Evolutionary conservation across 148 eudicot genomes (phyloP).

Genomic region (Vaccinium myrtillus): DNA sequence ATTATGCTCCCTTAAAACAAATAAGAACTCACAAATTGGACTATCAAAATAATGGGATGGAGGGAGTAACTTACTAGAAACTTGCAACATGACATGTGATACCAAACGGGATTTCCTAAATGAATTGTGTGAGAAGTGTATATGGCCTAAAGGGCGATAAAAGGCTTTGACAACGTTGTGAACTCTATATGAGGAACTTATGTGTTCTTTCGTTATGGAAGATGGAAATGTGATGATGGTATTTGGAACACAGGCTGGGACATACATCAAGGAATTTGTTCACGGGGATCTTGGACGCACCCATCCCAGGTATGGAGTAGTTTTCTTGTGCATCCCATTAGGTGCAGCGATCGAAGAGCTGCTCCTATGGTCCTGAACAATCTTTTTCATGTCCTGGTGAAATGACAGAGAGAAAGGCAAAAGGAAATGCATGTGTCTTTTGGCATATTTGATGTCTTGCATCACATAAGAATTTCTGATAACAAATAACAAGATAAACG

Average conservation of each 20-base stretch:
- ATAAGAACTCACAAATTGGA: too few relatives aligned
- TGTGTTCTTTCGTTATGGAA: background rate
- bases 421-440: background rate
- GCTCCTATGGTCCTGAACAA: background rate
- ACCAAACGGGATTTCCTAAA: background rate
- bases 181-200: background rate
- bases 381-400: background rate
- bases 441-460: background rate
- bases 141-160: background rate
- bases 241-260: slow-evolving; percentile 72
- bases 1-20: too few relatives aligned
- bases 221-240: background rate
- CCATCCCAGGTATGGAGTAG: slow-evolving; percentile 69
- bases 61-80: background rate
- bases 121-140: background rate
- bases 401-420: background rate
- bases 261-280: slow-evolving; percentile 96
- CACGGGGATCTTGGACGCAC: slow-evolving; percentile 99
- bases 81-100: background rate
- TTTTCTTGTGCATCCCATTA: background rate
- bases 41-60: too few relatives aligned
- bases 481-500: background rate
- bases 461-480: background rate
- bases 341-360: background rate
- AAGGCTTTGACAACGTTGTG: background rate